phyloP scores from a whole-genome alignment of 345 rosid species.

The Pelargonium nanum region DNA sequence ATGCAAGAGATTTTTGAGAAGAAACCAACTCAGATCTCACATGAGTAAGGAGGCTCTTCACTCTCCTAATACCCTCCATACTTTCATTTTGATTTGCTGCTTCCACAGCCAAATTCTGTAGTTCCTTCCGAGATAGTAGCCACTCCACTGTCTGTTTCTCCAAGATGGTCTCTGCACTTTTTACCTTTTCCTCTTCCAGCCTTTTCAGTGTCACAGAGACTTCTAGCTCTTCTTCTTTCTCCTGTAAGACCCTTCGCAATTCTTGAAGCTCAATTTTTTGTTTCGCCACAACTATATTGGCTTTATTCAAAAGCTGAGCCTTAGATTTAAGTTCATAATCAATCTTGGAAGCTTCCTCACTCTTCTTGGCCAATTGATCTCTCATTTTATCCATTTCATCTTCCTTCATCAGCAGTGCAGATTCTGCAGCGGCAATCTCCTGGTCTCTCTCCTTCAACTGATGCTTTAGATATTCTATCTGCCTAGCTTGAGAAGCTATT shows the following conservation, averaged over 20 bases:
- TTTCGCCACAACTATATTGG: conserved; percentile 47
- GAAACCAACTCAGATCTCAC: conserved; percentile 64
- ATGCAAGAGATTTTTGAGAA: conserved; percentile 57
- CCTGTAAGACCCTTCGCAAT: conserved; percentile 36
- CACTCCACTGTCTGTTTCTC: conserved; percentile 61
- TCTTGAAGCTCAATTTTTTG: conserved; percentile 53
- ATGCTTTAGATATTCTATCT: conserved; percentile 54
- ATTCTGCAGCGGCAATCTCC: conserved; percentile 32
- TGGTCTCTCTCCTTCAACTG: conserved; percentile 41
- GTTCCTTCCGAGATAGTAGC: conserved; percentile 55
- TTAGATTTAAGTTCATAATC: conserved; percentile 38
- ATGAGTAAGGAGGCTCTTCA: conserved; percentile 55
- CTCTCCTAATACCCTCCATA: conserved; percentile 50
- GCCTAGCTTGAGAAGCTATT: conserved; percentile 57
- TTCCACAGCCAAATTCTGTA: conserved; percentile 38
- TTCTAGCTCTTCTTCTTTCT: conserved; percentile 60
- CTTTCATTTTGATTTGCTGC: conserved; percentile 37
- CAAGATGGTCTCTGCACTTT: conserved; percentile 46
- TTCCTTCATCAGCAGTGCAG: conserved; percentile 42
- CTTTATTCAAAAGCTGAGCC: conserved; percentile 48
- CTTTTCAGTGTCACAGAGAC: conserved; percentile 27
- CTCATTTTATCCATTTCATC: conserved; percentile 42
- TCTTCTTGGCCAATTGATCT: conserved; percentile 34
- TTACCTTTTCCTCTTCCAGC: conserved; percentile 55
- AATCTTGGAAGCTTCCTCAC: conserved; percentile 33